Evolutionary conservation across 2,329 filamentous ascomycete species (phyloP).

Genomic region (Akanthomyces muscarius): DNA sequence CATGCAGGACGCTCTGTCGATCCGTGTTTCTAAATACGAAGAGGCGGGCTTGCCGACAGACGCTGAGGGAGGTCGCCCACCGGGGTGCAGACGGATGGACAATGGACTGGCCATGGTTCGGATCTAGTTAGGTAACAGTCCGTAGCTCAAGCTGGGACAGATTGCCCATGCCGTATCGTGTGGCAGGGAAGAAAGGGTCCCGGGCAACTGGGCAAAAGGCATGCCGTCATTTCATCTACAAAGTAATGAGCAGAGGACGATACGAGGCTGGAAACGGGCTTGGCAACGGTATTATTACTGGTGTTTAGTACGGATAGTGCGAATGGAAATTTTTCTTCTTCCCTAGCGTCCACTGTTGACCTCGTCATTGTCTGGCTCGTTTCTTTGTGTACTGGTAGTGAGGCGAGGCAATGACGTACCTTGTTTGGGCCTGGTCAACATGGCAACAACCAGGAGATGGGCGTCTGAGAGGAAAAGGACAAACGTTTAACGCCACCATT

Average conservation of each 20-base stretch:
- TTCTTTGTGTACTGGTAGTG: not conserved
- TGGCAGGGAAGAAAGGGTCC: not conserved
- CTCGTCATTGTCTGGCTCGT: not conserved
- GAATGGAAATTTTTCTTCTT: not conserved
- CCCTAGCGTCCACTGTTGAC: not conserved
- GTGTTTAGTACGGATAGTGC: not conserved
- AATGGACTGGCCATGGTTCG: not conserved
- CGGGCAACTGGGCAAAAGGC: not conserved
- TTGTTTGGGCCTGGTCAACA: not conserved
- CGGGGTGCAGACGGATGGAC: not conserved
- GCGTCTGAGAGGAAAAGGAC: not conserved
- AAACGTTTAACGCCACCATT: not conserved
- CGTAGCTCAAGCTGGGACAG: not conserved
- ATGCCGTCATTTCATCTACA: constrained; percentile 1
- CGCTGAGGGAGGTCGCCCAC: not conserved
- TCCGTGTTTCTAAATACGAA: constrained; percentile 10
- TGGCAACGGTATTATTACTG: not conserved
- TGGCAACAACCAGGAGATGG: not conserved
- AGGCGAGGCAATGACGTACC: constrained; percentile 2
- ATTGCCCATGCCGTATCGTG: not conserved
- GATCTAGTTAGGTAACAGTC: not conserved
- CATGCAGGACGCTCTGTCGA: constrained; percentile 1
- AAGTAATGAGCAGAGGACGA: not conserved
- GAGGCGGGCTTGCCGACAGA: not conserved
- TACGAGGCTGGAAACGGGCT: not conserved